These are phyloP conservation scores for Brassica cretica DNA, from an alignment of 345 rosid species.

Conservation along the genomic window DNA sequence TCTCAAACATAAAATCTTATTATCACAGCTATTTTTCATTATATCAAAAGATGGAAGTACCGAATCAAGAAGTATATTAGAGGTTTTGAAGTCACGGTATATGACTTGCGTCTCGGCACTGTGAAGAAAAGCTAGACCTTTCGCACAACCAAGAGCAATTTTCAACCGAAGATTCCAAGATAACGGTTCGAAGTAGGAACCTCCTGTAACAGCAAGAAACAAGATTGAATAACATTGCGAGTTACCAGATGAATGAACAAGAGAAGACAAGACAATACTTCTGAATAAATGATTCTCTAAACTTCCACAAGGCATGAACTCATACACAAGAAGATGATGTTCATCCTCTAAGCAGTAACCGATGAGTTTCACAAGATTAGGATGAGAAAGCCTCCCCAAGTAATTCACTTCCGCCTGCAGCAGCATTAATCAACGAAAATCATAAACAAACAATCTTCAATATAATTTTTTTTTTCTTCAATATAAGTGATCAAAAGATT, in stretches of 20 bases:
- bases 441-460: not conserved
- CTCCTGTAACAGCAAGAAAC: slow-evolving; percentile 43
- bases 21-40: not conserved
- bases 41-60: slow-evolving; percentile 17
- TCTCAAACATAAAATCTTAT: slow-evolving; percentile 1
- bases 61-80: slow-evolving; percentile 65
- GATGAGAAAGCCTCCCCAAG: slow-evolving; percentile 70
- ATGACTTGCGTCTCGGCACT: slow-evolving; percentile 58
- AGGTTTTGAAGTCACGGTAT: slow-evolving; percentile 73
- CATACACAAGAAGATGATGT: slow-evolving; percentile 77
- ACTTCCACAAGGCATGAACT: slow-evolving; percentile 89
- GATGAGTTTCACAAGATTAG: slow-evolving; percentile 71
- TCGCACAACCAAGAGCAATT: slow-evolving; percentile 72
- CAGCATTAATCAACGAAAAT: not conserved
- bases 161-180: slow-evolving; percentile 69
- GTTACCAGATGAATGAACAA: not conserved
- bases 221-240: not conserved
- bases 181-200: slow-evolving; percentile 64
- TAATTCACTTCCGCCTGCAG: slow-evolving; percentile 72
- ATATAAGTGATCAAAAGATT: not conserved
- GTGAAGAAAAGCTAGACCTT: slow-evolving; percentile 76
- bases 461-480: not conserved
- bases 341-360: slow-evolving; percentile 86
- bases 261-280: slow-evolving; percentile 44
- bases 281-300: slow-evolving; percentile 81